Percentiles rank a stretch among this genome's conserved stretches.
Conservation (phyloP, 176 grass and related monocot species). For the Olyra latifolia region DNA sequence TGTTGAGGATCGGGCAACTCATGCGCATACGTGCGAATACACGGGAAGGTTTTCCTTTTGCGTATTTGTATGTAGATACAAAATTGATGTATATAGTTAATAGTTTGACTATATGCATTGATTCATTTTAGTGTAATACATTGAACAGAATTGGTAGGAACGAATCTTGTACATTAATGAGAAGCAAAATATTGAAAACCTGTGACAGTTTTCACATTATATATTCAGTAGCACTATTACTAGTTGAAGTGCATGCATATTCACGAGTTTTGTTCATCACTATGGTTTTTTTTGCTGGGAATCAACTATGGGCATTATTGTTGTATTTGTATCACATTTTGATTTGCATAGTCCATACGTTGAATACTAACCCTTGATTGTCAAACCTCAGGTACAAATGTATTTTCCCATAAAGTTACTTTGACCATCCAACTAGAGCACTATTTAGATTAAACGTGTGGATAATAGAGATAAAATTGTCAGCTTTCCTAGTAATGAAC, state of each 20-base stretch:
- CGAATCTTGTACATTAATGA: neutral
- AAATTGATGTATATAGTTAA: neutral
- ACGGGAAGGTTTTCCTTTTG: neutral
- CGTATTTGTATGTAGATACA: neutral
- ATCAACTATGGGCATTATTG: neutral
- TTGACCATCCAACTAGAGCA: neutral
- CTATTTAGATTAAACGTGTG: neutral
- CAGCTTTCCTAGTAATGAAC: neutral
- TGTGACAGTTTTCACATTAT: neutral
- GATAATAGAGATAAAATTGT: neutral
- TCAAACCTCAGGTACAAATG: neutral
- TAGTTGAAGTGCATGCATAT: neutral
- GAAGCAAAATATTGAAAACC: neutral
- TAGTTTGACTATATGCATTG: neutral
- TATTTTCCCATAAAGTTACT: neutral
- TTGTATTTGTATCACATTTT: neutral
- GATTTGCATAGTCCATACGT: neutral
- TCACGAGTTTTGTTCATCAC: neutral
- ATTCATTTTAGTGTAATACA: neutral
- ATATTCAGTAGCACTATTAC: neutral
- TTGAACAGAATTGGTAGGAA: conserved; percentile 1
- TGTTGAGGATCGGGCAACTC: conserved; percentile 1
- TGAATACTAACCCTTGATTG: neutral
- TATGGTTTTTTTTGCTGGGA: neutral
- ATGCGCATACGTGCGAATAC: neutral